Evolutionary conservation across 106 monocot genomes (phyloP).

Genomic region (Chionographis japonica): DNA sequence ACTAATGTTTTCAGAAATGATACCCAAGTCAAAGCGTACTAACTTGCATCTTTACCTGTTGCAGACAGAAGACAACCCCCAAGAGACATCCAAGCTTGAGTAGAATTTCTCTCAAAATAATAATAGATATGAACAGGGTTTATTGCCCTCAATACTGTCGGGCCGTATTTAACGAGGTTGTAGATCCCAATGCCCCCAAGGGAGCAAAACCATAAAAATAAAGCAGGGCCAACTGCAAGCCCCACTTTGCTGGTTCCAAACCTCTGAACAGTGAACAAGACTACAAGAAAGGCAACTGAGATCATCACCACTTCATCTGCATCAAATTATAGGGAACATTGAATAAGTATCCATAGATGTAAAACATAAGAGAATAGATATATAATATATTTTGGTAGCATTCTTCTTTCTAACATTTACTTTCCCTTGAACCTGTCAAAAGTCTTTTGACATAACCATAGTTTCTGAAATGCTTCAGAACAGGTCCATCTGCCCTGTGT

Average conservation of each 20-base stretch:
- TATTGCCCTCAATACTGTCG: constrained; percentile 59
- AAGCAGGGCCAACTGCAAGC: constrained; percentile 75
- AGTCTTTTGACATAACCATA: too few species aligned
- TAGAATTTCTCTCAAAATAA: constrained; percentile 62
- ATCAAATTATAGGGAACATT: constrained; percentile 13
- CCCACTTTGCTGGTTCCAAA: constrained; percentile 93
- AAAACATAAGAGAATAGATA: not conserved
- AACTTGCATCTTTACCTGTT: constrained; percentile 45
- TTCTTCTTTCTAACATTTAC: too few species aligned
- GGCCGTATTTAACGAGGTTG: constrained; percentile 68
- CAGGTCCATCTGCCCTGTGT: too few species aligned
- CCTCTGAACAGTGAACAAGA: constrained; percentile 79
- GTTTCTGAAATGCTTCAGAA: too few species aligned
- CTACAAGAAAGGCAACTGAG: constrained; percentile 70
- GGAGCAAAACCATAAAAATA: constrained; percentile 88
- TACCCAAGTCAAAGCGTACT: not conserved
- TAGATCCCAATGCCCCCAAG: constrained; percentile 78
- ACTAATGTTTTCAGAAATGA: not conserved
- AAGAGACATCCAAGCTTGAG: constrained; percentile 75
- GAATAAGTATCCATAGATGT: too few species aligned
- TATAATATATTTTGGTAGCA: too few species aligned
- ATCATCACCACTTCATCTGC: constrained; percentile 84
- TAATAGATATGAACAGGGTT: constrained; percentile 65
- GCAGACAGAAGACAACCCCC: constrained; percentile 84
- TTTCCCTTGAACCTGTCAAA: too few species aligned